Conservation (phyloP, 169 alveolate species). For the Plasmodium cynomolgi region DNA sequence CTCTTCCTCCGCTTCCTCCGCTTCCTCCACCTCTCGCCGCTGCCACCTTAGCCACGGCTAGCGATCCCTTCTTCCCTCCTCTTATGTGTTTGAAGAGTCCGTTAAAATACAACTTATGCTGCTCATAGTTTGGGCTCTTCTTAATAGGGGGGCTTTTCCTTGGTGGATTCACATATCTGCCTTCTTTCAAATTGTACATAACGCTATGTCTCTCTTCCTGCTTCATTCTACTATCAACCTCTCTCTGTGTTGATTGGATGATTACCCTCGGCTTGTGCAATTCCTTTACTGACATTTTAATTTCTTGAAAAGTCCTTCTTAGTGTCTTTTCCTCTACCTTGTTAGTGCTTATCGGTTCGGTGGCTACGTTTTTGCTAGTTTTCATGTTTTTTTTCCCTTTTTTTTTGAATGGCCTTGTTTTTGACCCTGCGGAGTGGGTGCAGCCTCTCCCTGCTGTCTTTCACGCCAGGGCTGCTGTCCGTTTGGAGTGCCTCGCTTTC, state of each 20-base stretch:
- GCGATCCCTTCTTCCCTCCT: neutral
- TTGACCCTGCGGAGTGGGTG: neutral
- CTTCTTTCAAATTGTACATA: neutral
- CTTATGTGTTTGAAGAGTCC: slow-evolving; percentile 2
- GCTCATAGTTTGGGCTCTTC: neutral
- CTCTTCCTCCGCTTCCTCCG: too few species aligned
- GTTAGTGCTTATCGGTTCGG: neutral
- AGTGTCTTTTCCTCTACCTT: neutral
- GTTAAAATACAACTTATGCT: slow-evolving; percentile 14
- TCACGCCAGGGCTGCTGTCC: neutral
- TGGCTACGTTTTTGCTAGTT: neutral
- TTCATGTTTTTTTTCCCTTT: neutral
- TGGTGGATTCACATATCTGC: neutral
- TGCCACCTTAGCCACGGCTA: neutral
- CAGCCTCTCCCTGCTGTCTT: neutral
- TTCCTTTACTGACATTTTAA: neutral
- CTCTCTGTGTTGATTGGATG: neutral
- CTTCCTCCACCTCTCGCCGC: neutral
- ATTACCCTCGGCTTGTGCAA: neutral
- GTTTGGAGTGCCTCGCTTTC: neutral
- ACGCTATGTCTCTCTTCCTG: neutral
- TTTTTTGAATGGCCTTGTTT: slow-evolving; percentile 23
- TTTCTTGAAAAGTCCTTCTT: neutral
- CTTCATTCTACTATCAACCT: neutral
- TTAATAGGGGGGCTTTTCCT: neutral